phyloP scores from a whole-genome alignment of 345 rosid species.

The Brassica nigra region DNA sequence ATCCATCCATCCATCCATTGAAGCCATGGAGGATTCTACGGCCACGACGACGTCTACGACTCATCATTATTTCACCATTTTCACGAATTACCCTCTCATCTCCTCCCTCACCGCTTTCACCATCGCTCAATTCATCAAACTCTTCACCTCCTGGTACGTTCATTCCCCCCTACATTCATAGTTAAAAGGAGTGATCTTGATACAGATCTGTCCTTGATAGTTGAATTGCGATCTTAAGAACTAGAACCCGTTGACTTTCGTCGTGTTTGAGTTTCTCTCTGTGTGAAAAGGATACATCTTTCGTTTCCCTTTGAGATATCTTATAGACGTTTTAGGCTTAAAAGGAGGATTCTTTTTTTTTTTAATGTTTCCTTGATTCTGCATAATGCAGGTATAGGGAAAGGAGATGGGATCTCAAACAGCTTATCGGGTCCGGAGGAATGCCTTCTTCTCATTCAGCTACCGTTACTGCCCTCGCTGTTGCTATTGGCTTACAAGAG shows the following conservation, averaged over 20 bases:
- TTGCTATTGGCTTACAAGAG: slow-evolving; percentile 66
- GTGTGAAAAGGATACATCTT: background rate
- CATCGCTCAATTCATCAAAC: slow-evolving; percentile 70
- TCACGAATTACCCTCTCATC: slow-evolving; percentile 69
- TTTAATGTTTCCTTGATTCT: background rate
- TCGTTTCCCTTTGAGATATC: background rate
- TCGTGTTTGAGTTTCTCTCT: background rate
- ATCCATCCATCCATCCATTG: slow-evolving; percentile 11
- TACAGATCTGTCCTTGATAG: background rate
- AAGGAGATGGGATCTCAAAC: slow-evolving; percentile 72
- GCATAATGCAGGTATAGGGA: slow-evolving; percentile 61
- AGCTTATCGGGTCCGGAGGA: slow-evolving; percentile 87
- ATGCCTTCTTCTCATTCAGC: slow-evolving; percentile 98
- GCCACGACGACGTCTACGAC: slow-evolving; percentile 37
- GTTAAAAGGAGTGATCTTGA: background rate
- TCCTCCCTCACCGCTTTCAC: slow-evolving; percentile 61
- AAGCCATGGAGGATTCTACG: slow-evolving; percentile 42
- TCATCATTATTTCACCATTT: slow-evolving; percentile 45
- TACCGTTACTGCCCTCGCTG: slow-evolving; percentile 74
- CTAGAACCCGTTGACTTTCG: slow-evolving; percentile 1
- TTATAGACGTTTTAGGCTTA: background rate
- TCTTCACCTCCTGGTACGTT: slow-evolving; percentile 77
- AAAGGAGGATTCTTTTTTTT: slow-evolving; percentile 5
- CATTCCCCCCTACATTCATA: background rate
- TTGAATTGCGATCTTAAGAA: background rate